Base-by-base conservation (phyloP, 257 asterid genomes). In the Gentiana macrophylla region DNA sequence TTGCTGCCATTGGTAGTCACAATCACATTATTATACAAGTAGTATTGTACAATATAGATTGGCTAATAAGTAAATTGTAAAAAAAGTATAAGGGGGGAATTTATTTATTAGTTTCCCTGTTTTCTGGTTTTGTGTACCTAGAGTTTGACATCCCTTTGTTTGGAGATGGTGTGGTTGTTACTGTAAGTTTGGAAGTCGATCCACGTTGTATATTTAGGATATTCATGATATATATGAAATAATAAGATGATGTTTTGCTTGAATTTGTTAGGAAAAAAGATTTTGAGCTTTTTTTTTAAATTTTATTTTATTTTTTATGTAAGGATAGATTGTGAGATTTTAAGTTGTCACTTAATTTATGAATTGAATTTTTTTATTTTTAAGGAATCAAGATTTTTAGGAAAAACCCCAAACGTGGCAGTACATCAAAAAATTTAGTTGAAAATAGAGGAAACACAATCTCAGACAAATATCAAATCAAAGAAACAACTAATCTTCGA, bases 121-220 rank as follows among this genome's bases (percentile, higher is more conserved):
- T 62, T 49, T 8, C 2, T 33, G 37, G 15, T 4, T 55, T 50
- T 57, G 7, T 57, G 38, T 50, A 60, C 36, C 55, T 53, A 54
- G 11, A 60, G 54, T 59, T 60, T 52, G 61, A 53, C 71, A 37
- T 66, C 47, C 54, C 44, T 48, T 24, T 47, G 47, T 53, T 36
- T n/a, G 57, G 44, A 49, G 47, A 68, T 62, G 24, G 48, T 60
- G 41, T 67, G 59, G 56, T 35, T 49, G 34, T 44, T 5, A 34
- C 44, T 49, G 32, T 65, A 37, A 56, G 57, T 41, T 49, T 55
- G 49, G 46, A 52, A 52, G 43, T 62, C 13, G 49, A 55, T 62
- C 52, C 50, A 35, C 13, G 35, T 35, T 36, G 35, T 35, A 9
- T 54, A 46, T 50, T 35, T 54, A 50, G 43, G 24, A n/a, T 47